phyloP scores from a whole-genome alignment of 2,329 filamentous ascomycete genomes.

The Apiospora hydei region DNA sequence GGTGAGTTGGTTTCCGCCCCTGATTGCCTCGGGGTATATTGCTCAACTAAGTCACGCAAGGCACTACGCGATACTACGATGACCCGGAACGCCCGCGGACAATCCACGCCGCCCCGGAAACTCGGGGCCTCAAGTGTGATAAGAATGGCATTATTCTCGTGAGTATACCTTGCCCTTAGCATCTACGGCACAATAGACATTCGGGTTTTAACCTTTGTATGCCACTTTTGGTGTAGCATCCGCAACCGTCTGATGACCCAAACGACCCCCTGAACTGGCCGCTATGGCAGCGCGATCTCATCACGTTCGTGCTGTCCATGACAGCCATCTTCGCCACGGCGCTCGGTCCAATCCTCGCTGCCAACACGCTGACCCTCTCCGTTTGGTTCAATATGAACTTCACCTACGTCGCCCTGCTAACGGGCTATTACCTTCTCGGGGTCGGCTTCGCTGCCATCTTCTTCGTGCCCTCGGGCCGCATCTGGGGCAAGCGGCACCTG shows the following conservation, averaged over 20 bases:
- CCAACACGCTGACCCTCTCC: constrained; percentile 82
- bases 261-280: constrained; percentile 91
- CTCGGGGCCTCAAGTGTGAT: constrained; percentile 73
- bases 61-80: constrained; percentile 71
- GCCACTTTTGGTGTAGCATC: constrained; percentile 50
- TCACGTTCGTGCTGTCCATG: constrained; percentile 79
- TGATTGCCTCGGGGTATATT: neutral
- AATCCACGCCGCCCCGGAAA: constrained; percentile 46
- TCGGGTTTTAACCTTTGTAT: neutral
- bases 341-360: constrained; percentile 85
- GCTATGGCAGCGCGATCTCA: constrained; percentile 82
- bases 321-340: constrained; percentile 84
- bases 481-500: constrained; percentile 92
- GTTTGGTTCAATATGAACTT: constrained; percentile 71
- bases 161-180: constrained; percentile 30
- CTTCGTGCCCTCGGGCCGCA: constrained; percentile 84
- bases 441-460: constrained; percentile 83
- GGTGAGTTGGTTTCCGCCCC: constrained; percentile 56
- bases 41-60: constrained; percentile 41
- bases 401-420: constrained; percentile 80
- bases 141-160: constrained; percentile 80
- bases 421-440: constrained; percentile 86
- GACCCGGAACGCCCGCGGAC: constrained; percentile 58
- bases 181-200: neutral
- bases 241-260: constrained; percentile 89